phyloP scores from a whole-genome alignment of 495 filamentous ascomycete genomes.

The Aspergillus campestris region DNA sequence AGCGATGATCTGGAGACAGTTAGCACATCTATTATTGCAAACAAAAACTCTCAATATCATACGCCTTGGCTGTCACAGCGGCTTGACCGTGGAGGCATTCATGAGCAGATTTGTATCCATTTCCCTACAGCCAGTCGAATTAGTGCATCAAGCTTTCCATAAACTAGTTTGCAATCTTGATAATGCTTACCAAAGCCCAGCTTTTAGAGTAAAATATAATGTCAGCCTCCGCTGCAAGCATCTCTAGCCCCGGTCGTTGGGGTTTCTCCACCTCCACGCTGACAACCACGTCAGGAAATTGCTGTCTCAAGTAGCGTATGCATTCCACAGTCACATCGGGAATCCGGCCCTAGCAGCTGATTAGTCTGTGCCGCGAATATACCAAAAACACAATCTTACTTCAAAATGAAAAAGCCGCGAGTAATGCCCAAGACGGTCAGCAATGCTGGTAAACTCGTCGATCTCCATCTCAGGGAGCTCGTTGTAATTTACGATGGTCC shows the following conservation, averaged over 20 bases:
- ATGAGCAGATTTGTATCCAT: constrained; percentile 40
- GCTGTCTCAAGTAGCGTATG: constrained; percentile 46
- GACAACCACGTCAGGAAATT: constrained; percentile 38
- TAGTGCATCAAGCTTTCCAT: too few species aligned
- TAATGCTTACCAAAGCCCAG: constrained; percentile 55
- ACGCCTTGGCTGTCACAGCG: constrained; percentile 35
- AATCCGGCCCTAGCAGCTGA: constrained; percentile 49
- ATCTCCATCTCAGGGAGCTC: constrained; percentile 55
- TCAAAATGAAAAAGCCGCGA: constrained; percentile 69
- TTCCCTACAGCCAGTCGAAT: constrained; percentile 22
- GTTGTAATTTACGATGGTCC: constrained; percentile 66
- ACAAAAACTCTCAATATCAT: constrained; percentile 12
- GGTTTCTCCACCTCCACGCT: constrained; percentile 70
- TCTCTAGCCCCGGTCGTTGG: constrained; percentile 47
- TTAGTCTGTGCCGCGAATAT: not conserved
- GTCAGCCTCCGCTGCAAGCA: constrained; percentile 54
- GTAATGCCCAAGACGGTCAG: constrained; percentile 16
- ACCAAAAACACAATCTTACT: constrained; percentile 31
- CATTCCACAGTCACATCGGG: constrained; percentile 55
- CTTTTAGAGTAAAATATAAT: constrained; percentile 62
- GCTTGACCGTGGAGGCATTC: constrained; percentile 43
- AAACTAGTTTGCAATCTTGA: not conserved
- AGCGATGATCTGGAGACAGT: constrained; percentile 39
- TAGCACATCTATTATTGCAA: not conserved
- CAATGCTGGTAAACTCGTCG: constrained; percentile 42